Evolutionary conservation across 345 rosid species (phyloP).

Genomic region (Ailanthus altissimus): DNA sequence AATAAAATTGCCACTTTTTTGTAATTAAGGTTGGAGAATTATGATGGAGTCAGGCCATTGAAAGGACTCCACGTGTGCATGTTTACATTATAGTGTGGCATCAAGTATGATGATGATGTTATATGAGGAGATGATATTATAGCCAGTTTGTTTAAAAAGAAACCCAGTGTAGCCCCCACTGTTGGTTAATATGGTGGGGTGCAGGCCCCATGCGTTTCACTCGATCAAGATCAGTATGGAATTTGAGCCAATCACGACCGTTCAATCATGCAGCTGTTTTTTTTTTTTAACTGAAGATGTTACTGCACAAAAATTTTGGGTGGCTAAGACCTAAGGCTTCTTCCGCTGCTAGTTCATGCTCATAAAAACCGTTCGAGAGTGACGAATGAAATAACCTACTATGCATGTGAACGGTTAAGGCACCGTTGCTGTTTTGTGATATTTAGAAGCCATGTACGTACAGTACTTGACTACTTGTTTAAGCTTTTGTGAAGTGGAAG

Average conservation of each 20-base stretch:
- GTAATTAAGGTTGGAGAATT: too few species aligned
- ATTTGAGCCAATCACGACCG: slow-evolving; percentile 25
- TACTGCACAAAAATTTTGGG: background rate
- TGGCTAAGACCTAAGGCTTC: too few species aligned
- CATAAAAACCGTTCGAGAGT: background rate
- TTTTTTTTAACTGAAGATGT: background rate
- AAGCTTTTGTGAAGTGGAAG: background rate
- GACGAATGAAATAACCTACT: background rate
- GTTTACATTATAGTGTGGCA: background rate
- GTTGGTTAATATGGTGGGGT: background rate
- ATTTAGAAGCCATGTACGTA: background rate
- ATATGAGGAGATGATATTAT: background rate
- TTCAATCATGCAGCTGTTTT: background rate
- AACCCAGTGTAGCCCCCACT: slow-evolving; percentile 21
- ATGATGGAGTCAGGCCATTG: slow-evolving; percentile 21
- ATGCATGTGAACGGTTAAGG: slow-evolving; percentile 18
- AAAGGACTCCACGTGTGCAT: slow-evolving; percentile 28
- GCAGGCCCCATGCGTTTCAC: slow-evolving; percentile 19
- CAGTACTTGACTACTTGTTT: background rate
- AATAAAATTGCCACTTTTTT: too few species aligned
- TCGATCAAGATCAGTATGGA: background rate
- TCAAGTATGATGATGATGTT: background rate
- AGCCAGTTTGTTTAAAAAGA: slow-evolving; percentile 22
- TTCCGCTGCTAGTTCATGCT: too few species aligned
- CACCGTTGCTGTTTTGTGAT: background rate